These are phyloP conservation scores for Botrytis deweyae DNA, from an alignment of 2,329 filamentous ascomycete species.

Conservation along the genomic window DNA sequence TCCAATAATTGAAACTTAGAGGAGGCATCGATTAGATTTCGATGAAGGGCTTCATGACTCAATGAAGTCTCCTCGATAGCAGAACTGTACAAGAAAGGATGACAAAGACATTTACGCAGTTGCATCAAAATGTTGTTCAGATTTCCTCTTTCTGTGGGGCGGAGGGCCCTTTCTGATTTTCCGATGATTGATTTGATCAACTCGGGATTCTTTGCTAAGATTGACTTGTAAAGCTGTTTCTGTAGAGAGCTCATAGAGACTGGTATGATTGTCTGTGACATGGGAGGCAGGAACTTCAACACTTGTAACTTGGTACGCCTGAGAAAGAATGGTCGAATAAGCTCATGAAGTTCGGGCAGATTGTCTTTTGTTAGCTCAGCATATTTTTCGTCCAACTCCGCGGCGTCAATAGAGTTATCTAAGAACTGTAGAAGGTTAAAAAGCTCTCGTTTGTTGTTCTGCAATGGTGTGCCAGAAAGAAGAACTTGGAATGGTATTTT, in stretches of 20 bases:
- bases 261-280: conserved; percentile 92
- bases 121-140: conserved; percentile 96
- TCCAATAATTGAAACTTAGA: conserved; percentile 84
- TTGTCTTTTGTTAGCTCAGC: conserved; percentile 79
- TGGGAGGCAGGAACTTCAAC: conserved; percentile 84
- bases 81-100: conserved; percentile 91
- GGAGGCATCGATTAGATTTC: conserved; percentile 87
- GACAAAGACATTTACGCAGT: conserved; percentile 88
- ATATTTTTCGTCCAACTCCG: conserved; percentile 72
- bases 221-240: conserved; percentile 91
- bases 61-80: conserved; percentile 81
- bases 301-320: conserved; percentile 87
- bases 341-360: conserved; percentile 73
- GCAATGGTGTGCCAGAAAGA: conserved; percentile 84
- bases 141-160: conserved; percentile 70
- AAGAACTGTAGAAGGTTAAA: conserved; percentile 98
- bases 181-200: conserved; percentile 86
- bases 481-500: conserved; percentile 81
- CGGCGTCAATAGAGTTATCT: conserved; percentile 68
- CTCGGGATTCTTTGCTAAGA: conserved; percentile 85
- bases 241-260: conserved; percentile 95
- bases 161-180: conserved; percentile 56
- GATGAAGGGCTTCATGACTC: conserved; percentile 61
- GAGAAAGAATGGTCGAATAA: conserved; percentile 72
- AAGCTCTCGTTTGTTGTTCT: conserved; percentile 92